Base-by-base conservation (phyloP, 2,329 filamentous ascomycete genomes). In the Corynespora cassiicola region DNA sequence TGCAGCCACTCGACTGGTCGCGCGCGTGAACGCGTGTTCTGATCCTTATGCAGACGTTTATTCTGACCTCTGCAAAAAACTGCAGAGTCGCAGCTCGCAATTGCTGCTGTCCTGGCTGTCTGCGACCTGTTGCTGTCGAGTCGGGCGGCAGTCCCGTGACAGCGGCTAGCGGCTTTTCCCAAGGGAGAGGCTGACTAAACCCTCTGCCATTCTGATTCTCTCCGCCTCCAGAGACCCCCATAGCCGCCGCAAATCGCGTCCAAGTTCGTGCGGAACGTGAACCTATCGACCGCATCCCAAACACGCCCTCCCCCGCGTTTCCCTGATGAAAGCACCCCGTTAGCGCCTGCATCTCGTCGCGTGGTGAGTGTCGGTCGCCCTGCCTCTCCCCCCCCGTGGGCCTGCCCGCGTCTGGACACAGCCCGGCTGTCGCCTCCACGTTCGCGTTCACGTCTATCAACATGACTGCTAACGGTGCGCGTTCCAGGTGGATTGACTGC, bases 1-100 rank as follows among this genome's bases (percentile, higher is more conserved):
- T 52, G 58, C 56, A 65, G 63, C 59, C 63, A 66, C 63, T 64
- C 54, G 31, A 61, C 57, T 65, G 61, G 58, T 50, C 53, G 52
- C 51, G 51, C 52, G 38, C 44, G 45, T 37, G 36, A 46, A 50
- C 49, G 47, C 47, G 49, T 48, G 39, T 40, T 51, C 35, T 42
- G 47, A 42, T 53, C 45, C 48, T 50, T 43, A 33, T 50, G 48
- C 35, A 36, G 42, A 46, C 37, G 39, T 49, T 47, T 36, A 36
- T 36, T 42, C 32, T 32, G 34, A n/a, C n/a, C 42, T 42, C 33
- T 32, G 31, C n/a, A 25, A 23, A 27, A 15, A 16, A 18, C 26
- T 7, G 12, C 18, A 16, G 22, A 21, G 27, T 17, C 12, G 34
- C 26, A 27, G 18, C 10, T 8, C 15, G n/a, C 14, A 15, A 24